Percentiles rank a stretch among this genome's conserved stretches.
Conservation (phyloP, 768 basidiomycete species). For the Mrakia frigida region DNA sequence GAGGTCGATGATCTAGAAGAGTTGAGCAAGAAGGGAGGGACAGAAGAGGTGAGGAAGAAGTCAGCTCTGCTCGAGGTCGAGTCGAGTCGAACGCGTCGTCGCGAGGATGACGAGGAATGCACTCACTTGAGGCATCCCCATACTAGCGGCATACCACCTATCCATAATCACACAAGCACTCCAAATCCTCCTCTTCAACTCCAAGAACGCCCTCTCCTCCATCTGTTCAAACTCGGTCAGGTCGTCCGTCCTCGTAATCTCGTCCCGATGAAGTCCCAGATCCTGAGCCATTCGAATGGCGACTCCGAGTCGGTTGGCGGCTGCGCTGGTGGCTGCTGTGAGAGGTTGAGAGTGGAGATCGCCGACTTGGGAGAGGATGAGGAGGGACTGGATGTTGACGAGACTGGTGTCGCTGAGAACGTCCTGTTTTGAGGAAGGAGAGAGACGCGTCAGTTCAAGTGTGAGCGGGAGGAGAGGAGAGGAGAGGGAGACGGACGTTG, state of each 20-base stretch:
- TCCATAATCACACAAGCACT: conserved; percentile 90
- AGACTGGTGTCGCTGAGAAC: conserved; percentile 80
- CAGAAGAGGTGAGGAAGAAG: not conserved
- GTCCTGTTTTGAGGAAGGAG: conserved; percentile 57
- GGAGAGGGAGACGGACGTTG: conserved; percentile 62
- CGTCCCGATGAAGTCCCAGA: conserved; percentile 87
- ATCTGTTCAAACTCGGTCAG: conserved; percentile 56
- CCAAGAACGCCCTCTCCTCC: conserved; percentile 53
- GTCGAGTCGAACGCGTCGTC: no score
- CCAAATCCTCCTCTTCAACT: conserved; percentile 85
- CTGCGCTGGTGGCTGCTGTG: conserved; percentile 53
- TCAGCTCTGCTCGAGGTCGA: not conserved
- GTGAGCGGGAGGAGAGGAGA: not conserved
- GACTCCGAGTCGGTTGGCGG: conserved; percentile 79
- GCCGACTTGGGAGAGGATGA: conserved; percentile 79
- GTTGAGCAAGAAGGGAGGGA: conserved; percentile 26
- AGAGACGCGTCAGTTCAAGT: not conserved
- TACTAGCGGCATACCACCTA: conserved; percentile 61
- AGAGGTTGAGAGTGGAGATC: conserved; percentile 88
- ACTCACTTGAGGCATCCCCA: conserved; percentile 6
- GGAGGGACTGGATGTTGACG: conserved; percentile 77
- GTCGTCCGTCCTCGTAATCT: conserved; percentile 50
- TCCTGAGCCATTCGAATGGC: conserved; percentile 97
- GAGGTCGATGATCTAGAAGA: conserved; percentile 76
- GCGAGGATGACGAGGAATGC: no score